Evolutionary conservation across 2,329 filamentous ascomycete genomes (phyloP).

Genomic region (Penicillium sp.): DNA sequence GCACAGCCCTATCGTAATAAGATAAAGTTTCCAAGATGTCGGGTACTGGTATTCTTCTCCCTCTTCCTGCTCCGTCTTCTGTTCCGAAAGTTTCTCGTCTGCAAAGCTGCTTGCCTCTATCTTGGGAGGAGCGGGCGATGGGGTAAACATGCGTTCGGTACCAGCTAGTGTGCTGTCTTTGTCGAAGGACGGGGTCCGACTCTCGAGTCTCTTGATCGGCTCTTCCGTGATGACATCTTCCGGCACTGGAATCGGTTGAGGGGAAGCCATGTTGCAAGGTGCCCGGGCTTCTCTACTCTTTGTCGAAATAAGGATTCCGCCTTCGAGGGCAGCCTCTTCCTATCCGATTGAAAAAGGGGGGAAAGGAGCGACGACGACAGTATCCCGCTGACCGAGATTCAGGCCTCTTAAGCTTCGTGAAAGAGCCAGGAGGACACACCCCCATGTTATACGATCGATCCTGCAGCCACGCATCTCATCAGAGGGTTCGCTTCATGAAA

Average conservation of each 20-base stretch:
- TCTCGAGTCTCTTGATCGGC: background rate
- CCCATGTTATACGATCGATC: background rate
- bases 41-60: slow-evolving; percentile 1
- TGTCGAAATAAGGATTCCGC: background rate
- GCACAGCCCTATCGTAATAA: slow-evolving; percentile 11
- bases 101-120: background rate
- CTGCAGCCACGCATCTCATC: background rate
- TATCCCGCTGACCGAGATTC: background rate
- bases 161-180: background rate
- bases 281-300: background rate
- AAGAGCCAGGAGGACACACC: background rate
- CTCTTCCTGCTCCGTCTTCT: background rate
- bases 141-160: background rate
- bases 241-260: background rate
- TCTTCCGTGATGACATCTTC: background rate
- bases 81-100: background rate
- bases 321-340: background rate
- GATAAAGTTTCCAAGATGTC: slow-evolving; percentile 2
- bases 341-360: background rate
- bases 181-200: background rate
- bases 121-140: background rate
- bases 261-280: background rate
- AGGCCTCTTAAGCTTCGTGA: background rate
- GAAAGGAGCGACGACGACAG: background rate
- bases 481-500: background rate